Evolutionary conservation across 2,329 filamentous ascomycete species (phyloP).

Genomic region (Aspergillus fischeri): DNA sequence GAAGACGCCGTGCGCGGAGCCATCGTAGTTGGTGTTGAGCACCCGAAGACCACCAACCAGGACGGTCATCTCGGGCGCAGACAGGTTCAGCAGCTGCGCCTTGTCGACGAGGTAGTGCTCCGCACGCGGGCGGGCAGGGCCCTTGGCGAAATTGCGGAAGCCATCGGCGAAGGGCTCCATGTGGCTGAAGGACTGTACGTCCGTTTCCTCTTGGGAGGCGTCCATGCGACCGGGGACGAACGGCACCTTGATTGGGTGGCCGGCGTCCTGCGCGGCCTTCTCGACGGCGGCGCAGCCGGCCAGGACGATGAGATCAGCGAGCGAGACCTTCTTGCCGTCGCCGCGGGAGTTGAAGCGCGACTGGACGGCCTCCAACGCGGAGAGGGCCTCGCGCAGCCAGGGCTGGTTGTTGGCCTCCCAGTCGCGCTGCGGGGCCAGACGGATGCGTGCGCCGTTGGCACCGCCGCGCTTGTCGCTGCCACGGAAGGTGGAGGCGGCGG

Average conservation of each 20-base stretch:
- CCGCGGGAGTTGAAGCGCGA: constrained; percentile 57
- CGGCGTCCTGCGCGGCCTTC: constrained; percentile 53
- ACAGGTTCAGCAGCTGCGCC: constrained; percentile 66
- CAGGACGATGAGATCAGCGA: constrained; percentile 76
- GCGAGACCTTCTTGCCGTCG: constrained; percentile 65
- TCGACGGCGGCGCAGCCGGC: constrained; percentile 68
- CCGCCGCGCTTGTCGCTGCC: constrained; percentile 76
- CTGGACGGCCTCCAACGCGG: constrained; percentile 61
- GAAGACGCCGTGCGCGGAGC: constrained; percentile 63
- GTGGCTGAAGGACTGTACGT: constrained; percentile 59
- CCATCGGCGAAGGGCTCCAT: constrained; percentile 69
- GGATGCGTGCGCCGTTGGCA: constrained; percentile 75
- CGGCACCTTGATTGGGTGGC: constrained; percentile 54
- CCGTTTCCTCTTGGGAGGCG: constrained; percentile 68
- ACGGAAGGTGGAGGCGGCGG: constrained; percentile 68
- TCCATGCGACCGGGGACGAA: constrained; percentile 71
- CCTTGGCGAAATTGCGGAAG: constrained; percentile 74
- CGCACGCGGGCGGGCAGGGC: constrained; percentile 55
- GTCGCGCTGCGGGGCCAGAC: constrained; percentile 65
- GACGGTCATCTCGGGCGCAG: constrained; percentile 66
- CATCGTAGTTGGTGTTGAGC: constrained; percentile 67
- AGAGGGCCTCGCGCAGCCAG: constrained; percentile 60
- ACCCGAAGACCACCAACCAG: constrained; percentile 69
- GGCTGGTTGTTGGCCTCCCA: constrained; percentile 73
- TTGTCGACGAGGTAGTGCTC: constrained; percentile 70